Evolutionary conservation across 2,329 filamentous ascomycete species (phyloP).

Genomic region (Ceratocystis variospora): DNA sequence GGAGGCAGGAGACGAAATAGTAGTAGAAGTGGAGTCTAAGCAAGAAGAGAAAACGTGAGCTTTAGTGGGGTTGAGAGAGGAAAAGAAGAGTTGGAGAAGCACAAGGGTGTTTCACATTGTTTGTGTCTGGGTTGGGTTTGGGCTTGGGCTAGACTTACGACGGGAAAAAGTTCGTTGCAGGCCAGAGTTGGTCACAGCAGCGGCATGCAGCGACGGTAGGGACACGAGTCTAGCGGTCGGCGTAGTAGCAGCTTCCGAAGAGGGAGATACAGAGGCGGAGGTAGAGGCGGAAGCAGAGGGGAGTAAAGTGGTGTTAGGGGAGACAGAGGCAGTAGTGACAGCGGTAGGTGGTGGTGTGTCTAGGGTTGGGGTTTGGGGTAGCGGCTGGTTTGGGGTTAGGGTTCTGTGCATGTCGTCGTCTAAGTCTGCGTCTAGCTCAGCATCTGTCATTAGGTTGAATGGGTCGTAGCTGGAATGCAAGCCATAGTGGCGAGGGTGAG

Average conservation of each 20-base stretch:
- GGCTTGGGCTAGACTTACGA: slow-evolving; percentile 30
- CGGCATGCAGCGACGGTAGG: slow-evolving; percentile 50
- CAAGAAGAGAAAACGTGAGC: background rate
- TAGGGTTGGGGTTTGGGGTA: background rate
- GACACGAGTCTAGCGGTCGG: background rate
- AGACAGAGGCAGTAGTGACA: background rate
- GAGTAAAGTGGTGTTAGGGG: background rate
- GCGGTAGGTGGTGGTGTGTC: background rate
- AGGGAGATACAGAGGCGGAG: background rate
- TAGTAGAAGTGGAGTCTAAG: background rate
- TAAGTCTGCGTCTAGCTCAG: background rate
- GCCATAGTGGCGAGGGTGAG: background rate
- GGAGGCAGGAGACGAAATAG: slow-evolving; percentile 7
- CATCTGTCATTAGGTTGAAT: background rate
- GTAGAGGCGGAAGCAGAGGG: background rate
- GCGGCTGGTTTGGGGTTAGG: background rate
- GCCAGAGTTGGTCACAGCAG: slow-evolving; percentile 64
- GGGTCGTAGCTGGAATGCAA: background rate
- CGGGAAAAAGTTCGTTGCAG: slow-evolving; percentile 51
- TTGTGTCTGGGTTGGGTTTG: background rate
- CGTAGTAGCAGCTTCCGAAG: background rate
- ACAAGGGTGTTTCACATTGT: background rate
- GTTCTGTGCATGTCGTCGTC: background rate
- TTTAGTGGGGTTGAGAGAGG: background rate
- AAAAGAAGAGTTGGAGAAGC: background rate